Base-by-base conservation (phyloP, 2,329 filamentous ascomycete species). In the Penicillium digitatum region DNA sequence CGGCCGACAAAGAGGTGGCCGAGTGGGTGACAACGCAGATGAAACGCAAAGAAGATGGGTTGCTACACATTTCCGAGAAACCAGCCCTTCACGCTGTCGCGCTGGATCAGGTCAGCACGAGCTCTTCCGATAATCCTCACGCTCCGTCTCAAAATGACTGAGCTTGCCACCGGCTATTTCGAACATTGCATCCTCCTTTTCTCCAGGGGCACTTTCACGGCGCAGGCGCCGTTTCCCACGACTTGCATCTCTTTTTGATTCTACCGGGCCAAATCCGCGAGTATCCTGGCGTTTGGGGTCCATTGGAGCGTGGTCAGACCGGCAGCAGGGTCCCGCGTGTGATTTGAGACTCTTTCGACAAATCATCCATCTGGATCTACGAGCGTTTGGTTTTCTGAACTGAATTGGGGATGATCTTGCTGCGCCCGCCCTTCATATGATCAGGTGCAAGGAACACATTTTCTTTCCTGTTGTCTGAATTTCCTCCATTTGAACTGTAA, bases 61-160 rank as follows among this genome's bases (percentile, higher is more conserved):
- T 76, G 43, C 82, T 77, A 69, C 79, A 77, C 5, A 79, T 78
- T 46, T 71, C 75, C 16, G 79, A 80, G 46, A 89, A 88, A 67
- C 94, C 94, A 16, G 92, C 94, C 3, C 75, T 97, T 59, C 94
- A 97, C 71, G 87, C 90, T 5, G 93, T 89, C 24, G 90, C 92
- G 1, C 75, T 97, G 42, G 89, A 96, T 71, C 83, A 83, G 12
- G 83, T 92, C 26, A 72, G 72, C 18, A 74, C 72, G 6, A 76
- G 70, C 54, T 70, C 72, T 20, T 56, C 72, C 14, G 49, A 70
- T n/a, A 63, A 69, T 48, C 58, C 67, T 24, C 48, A 60, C 2
- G 26, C 59, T 14, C 38, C 47, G 7, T 29, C 54, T 2, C 48
- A 55, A 37, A 37, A 52, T 18, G 56, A 55, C 35, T 65, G 53